Evolutionary conservation across 1,139 yeast genomes (phyloP), one percentile per base, ranked within the genome.

Genomic region (Scheffersomyces cryptocercus): DNA sequence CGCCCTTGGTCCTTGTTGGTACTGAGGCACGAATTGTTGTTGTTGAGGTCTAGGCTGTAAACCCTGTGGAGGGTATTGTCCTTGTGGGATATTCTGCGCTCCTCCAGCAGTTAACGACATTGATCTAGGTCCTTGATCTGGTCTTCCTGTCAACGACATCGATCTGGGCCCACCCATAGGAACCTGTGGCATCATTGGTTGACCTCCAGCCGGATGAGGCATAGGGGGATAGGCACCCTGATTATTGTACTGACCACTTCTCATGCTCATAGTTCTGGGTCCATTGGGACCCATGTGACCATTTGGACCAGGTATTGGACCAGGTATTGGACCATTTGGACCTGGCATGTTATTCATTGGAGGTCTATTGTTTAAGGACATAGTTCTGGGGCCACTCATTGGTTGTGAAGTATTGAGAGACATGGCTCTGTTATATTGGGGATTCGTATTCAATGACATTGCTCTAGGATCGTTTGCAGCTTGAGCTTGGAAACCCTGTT

Each of bases 401-500:
- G 44, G 39, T 5, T 28, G 37, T 20, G 47, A 35, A 9, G 61
- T 44, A 38, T 54, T 54, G 42, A 59, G 49, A 31, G 64, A 61
- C 69, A 65, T 62, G 5, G 70, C 48, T 39, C 70, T 52, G 14
- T 72, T 68, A 29, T 54, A 59, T 13, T 44, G 51, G 30, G 37
- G 36, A 29, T 45, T 45, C 24, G 56, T 49, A 35, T 54, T 55
- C 35, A 59, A 46, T 5, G 60, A 54, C 64, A 58, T 59, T 33
- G 62, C 58, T 5, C 64, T 42, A 1, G 50, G 48, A 3, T 48
- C 47, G 35, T 31, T 31, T 8, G 44, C 43, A 2, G 50, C 52
- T 29, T 59, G 55, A 38, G 50, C 47, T 28, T n/a, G 40, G 33
- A 12, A 36, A 50, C 50, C 48, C 64, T 29, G 52, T 44, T 35